phyloP scores from a whole-genome alignment of 2,329 filamentous ascomycete genomes.

The Waltergamsia citrina region DNA sequence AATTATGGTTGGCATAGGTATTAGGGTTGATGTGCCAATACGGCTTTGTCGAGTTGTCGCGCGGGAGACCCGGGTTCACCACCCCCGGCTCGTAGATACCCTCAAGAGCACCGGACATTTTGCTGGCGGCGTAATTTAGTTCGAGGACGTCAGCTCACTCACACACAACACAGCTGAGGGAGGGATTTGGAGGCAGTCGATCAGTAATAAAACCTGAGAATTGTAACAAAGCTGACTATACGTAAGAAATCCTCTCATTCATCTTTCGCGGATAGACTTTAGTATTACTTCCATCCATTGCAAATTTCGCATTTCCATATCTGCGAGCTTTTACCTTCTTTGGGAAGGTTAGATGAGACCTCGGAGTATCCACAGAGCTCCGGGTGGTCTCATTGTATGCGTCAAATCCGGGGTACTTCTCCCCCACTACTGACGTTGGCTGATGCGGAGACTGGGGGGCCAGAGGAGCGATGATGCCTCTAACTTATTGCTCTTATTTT shows the following conservation, averaged over 20 bases:
- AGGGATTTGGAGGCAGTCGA: conserved; percentile 32
- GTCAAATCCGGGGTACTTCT: too few relatives aligned
- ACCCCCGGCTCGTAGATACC: conserved; percentile 12
- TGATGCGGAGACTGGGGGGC: too few relatives aligned
- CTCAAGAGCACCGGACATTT: conserved; percentile 10
- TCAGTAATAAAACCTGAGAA: conserved; percentile 35
- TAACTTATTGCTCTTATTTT: too few relatives aligned
- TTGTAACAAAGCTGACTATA: conserved; percentile 17
- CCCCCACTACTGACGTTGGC: too few relatives aligned
- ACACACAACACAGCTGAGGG: too few relatives aligned
- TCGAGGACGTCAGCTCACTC: conserved; percentile 38
- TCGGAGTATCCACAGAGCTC: too few relatives aligned
- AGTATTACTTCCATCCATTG: too few relatives aligned
- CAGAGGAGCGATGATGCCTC: too few relatives aligned
- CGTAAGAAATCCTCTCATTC: too few relatives aligned
- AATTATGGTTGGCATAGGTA: conserved; percentile 5
- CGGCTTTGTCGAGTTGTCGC: conserved; percentile 8
- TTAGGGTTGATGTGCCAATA: conserved; percentile 9
- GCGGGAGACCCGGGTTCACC: conserved; percentile 10
- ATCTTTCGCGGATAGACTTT: too few relatives aligned
- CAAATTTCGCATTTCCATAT: too few relatives aligned
- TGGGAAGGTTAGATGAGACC: conserved; percentile 15
- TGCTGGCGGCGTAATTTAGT: conserved; percentile 28
- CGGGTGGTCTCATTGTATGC: too few relatives aligned
- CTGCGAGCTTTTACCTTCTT: conserved; percentile 8